These are phyloP conservation scores for Salvia miltiorrhiza DNA, from an alignment of 257 asterid species.

Conservation along the genomic window DNA sequence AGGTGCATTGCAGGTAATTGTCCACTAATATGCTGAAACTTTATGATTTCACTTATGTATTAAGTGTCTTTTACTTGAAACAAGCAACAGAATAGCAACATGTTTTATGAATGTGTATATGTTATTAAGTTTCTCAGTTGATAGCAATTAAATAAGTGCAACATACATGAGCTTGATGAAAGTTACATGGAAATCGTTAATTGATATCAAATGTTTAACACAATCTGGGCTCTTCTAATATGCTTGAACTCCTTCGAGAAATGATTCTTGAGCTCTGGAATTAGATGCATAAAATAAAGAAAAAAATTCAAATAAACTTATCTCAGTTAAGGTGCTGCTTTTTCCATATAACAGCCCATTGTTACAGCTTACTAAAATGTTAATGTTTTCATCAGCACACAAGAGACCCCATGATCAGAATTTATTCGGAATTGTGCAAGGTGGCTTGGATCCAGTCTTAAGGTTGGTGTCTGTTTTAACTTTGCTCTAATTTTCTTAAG, in stretches of 20 bases:
- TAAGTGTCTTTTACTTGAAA: neutral
- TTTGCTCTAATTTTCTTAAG: neutral
- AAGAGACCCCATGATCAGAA: slow-evolving; percentile 89
- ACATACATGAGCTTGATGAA: neutral
- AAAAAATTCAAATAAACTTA: neutral
- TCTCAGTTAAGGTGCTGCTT: slow-evolving; percentile 5
- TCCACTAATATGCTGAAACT: neutral
- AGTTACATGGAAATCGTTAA: neutral
- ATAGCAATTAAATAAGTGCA: neutral
- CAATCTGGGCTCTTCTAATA: slow-evolving; percentile 1
- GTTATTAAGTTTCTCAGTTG: neutral
- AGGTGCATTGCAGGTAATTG: slow-evolving; percentile 87
- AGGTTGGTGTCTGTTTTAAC: slow-evolving; percentile 44
- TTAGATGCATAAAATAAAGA: neutral
- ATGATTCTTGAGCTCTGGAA: neutral
- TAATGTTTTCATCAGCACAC: slow-evolving; percentile 67
- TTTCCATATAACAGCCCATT: slow-evolving; percentile 14
- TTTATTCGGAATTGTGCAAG: slow-evolving; percentile 97
- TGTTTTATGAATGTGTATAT: neutral
- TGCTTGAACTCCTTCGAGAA: neutral
- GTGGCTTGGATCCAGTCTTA: slow-evolving; percentile 94
- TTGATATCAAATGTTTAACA: neutral
- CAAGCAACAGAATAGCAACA: neutral
- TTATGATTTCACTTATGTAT: neutral
- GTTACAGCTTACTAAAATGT: neutral